A percentile compares a stretch with the other conserved stretches of the same genome.
Evolutionary conservation across 805 yeast species (phyloP).

Genomic region (Ogataea pilisensis): DNA sequence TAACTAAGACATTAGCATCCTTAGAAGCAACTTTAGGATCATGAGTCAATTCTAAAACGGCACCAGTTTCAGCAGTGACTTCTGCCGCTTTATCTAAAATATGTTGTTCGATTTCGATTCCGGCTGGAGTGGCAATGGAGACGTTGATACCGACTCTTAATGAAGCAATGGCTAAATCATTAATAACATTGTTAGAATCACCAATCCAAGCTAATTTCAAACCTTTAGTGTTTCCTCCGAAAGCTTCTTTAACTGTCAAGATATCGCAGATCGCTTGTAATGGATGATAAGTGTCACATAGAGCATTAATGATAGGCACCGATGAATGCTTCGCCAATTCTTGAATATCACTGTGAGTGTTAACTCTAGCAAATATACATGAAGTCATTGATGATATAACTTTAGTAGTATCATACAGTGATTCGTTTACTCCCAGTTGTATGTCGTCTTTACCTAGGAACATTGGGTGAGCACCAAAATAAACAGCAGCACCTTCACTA

Average conservation of each 20-base stretch:
- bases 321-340: constrained; percentile 72
- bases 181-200: constrained; percentile 92
- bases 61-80: constrained; percentile 48
- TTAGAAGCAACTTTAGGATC: constrained; percentile 74
- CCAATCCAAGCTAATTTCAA: constrained; percentile 94
- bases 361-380: constrained; percentile 95
- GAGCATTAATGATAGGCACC: constrained; percentile 90
- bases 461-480: constrained; percentile 95
- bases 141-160: constrained; percentile 80
- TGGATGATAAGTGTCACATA: constrained; percentile 93
- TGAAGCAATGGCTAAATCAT: constrained; percentile 87
- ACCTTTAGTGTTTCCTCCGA: constrained; percentile 50
- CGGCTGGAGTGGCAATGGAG: constrained; percentile 78
- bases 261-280: constrained; percentile 92
- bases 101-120: constrained; percentile 54
- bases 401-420: constrained; percentile 80
- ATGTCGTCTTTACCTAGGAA: constrained; percentile 95
- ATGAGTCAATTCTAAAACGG: constrained; percentile 54
- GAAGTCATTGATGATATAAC: constrained; percentile 95
- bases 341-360: constrained; percentile 75
- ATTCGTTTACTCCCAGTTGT: constrained; percentile 93
- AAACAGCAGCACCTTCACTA: constrained; percentile 88
- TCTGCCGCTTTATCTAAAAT: constrained; percentile 52
- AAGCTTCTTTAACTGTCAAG: constrained; percentile 78
- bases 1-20: constrained; percentile 77